These are phyloP conservation scores for Colletotrichum sp. DNA, from an alignment of 2,329 filamentous ascomycete genomes.

Conservation along the genomic window DNA sequence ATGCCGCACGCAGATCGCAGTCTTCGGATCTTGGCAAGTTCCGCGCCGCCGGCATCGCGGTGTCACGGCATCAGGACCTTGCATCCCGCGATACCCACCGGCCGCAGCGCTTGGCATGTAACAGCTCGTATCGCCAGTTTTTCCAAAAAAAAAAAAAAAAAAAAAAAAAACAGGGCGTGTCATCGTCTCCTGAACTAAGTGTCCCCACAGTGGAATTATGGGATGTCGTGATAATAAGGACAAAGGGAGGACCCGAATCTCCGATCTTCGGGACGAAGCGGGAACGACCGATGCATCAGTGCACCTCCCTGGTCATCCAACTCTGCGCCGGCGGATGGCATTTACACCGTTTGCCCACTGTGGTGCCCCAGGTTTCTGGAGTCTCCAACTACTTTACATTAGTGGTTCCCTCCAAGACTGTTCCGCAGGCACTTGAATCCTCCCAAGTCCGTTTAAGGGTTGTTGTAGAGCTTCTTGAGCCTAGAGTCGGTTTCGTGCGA, in stretches of 20 bases:
- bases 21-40: neutral
- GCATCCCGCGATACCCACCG: neutral
- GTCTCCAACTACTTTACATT: neutral
- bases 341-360: neutral
- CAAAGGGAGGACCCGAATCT: neutral
- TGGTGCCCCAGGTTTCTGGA: neutral
- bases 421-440: neutral
- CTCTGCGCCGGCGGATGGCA: neutral
- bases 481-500: neutral
- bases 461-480: neutral
- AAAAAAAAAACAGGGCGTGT: neutral
- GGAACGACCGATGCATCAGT: neutral
- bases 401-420: neutral
- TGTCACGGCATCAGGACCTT: neutral
- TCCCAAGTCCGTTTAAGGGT: neutral
- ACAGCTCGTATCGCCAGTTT: neutral
- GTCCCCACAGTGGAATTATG: neutral
- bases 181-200: neutral
- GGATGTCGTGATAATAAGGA: neutral
- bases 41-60: neutral
- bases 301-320: neutral
- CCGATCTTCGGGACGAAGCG: neutral
- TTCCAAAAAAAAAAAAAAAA: too few relatives aligned
- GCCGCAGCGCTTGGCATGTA: neutral
- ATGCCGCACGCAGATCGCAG: neutral